Evolutionary conservation across 148 eudicot genomes (phyloP), one percentile per base, ranked within the genome.

Genomic region (Bassia scoparia): DNA sequence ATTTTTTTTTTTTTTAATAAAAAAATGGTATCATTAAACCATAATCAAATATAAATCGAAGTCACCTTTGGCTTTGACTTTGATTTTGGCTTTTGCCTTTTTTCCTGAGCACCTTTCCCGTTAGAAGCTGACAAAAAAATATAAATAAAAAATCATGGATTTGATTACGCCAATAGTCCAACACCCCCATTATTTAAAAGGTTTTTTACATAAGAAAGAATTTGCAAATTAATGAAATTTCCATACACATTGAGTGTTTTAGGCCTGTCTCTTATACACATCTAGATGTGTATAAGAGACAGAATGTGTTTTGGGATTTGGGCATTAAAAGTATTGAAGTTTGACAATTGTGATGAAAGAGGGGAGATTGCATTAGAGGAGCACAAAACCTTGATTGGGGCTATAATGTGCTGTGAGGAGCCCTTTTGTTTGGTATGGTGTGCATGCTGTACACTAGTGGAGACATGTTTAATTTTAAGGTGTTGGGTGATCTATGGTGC

Each of bases 11-110:
- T 59, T n/a, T n/a, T n/a, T n/a, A n/a, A n/a, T 12, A 55, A 69
- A 58, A 31, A 50, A 64, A 49, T 20, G 13, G 24, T 50, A 7
- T 71, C 34, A 41, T 7, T 50, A 65, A 46, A 76, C 4, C 29
- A 65, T 67, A 31, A 16, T 52, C 66, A 30, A 13, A 66, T 35
- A 79, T 65, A 21, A 14, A 33, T 61, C 30, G 17, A 27, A 55
- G 83, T 70, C 88, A 92, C 99, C 97, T 92, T 90, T 72, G 77
- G 77, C 81, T 87, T 95, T 70, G 76, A 48, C 83, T 81, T 85
- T 77, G 77, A 76, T 82, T 87, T 95, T 68, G 76, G 53, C 83
- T 81, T 85, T 76, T 83, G 61, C 79, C 70, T 96, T 87, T 84
- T 96, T 54, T 83, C 74, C 84, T 85, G 89, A 72, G 90, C 64